Conservation (phyloP, 768 basidiomycete species). For the Amanita muscaria region DNA sequence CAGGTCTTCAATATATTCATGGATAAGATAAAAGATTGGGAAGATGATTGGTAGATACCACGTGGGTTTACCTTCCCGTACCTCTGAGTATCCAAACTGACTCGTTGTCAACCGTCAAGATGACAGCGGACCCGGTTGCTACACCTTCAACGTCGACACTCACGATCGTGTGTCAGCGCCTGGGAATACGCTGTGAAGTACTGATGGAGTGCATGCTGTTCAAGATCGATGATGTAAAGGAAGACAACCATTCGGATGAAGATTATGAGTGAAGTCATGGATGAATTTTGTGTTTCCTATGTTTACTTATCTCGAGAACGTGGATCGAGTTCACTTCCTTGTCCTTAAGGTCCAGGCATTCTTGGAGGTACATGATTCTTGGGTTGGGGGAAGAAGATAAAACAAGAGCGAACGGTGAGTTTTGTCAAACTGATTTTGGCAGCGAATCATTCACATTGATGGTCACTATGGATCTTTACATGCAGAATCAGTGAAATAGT, state of each 20-base stretch:
- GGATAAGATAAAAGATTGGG: conserved; percentile 90
- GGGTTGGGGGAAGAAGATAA: conserved; percentile 75
- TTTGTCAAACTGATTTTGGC: background rate
- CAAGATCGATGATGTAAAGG: conserved; percentile 92
- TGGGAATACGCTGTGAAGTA: conserved; percentile 67
- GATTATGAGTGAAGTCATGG: conserved; percentile 63
- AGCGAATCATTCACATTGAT: background rate
- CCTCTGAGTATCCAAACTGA: conserved; percentile 25
- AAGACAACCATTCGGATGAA: conserved; percentile 68
- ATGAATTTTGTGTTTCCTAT: conserved; percentile 51
- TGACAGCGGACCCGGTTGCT: conserved; percentile 10
- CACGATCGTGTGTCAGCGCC: conserved; percentile 29
- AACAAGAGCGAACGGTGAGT: conserved; percentile 63
- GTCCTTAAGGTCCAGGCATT: conserved; percentile 73
- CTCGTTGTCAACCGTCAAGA: background rate
- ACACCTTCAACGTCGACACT: conserved; percentile 22
- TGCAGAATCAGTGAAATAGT: conserved; percentile 50
- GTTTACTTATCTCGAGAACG: background rate
- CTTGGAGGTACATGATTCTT: conserved; percentile 84
- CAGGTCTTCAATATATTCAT: conserved; percentile 90
- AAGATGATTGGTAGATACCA: conserved; percentile 92
- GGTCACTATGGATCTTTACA: conserved; percentile 47
- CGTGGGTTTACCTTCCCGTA: conserved; percentile 27
- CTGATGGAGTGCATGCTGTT: conserved; percentile 90
- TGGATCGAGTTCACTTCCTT: background rate